Base-by-base conservation (phyloP, 805 yeast species). In the Candida ortonii region DNA sequence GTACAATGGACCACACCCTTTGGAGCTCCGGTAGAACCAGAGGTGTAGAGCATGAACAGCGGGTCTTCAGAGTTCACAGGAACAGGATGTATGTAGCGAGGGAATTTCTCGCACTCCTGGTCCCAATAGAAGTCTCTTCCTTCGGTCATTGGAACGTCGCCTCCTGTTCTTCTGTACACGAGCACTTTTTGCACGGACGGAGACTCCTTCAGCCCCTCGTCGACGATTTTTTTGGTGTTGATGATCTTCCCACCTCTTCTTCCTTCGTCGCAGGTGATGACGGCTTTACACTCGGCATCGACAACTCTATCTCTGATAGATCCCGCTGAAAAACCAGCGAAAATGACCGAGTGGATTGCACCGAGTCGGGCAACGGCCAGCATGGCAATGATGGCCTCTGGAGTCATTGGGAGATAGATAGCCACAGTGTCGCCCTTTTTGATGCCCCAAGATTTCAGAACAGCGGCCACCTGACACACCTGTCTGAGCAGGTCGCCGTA, bases 1-100 rank as follows among this genome's bases (percentile, higher is more conserved):
- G 97, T 89, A 39, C 84, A 71, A 62, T 93, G 98, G 55, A 84
- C 93, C 50, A 93, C 89, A 67, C 98, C 98, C 74, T 93, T 93
- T 58, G 98, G 98, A 59, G 89, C 80, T 47, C 98, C 97, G 20
- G 98, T 93, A 22, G 97, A 89, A 42, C 98, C 98, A 5, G 97
- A 89, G 30, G 98, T 93, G 69, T 93, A 93, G 55, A 93, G 78
- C 65, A 93, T 69, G 72, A 93, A 93, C 52, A 93, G 69, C 38
- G 98, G 97, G 67, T 93, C 96, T 69, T 93, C 98, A 30, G 96
- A 62, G 58, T 80, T 75, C 39, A 88, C 94, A 25, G 96, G 80
- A 28, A 76, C 81, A 22, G 95, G 95, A 33, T 97, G 93, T 51
- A 73, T 69, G 68, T 89, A 90, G 42, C 84, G 79, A 49, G 93